These are phyloP conservation scores for Trichoderma koningii DNA, from an alignment of 2,329 filamentous ascomycete genomes.

Conservation along the genomic window DNA sequence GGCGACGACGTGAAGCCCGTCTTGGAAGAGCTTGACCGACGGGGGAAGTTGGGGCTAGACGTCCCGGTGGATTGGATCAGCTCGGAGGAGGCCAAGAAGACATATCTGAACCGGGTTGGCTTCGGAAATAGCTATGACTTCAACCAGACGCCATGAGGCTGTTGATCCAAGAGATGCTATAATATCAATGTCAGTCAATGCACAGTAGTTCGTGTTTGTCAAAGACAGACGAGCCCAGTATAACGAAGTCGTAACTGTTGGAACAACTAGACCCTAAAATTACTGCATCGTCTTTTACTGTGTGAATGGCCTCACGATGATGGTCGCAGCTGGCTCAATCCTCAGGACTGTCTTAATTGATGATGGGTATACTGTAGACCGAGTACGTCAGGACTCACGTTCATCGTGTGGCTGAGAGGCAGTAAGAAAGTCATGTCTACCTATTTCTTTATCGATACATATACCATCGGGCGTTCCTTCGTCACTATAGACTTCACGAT, in stretches of 20 bases:
- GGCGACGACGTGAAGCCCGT: conserved; percentile 51
- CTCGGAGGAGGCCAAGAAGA: conserved; percentile 44
- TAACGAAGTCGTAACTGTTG: not conserved
- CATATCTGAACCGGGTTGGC: conserved; percentile 54
- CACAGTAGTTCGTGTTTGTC: not conserved
- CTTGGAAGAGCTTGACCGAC: conserved; percentile 48
- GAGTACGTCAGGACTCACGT: no score
- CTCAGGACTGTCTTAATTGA: no score
- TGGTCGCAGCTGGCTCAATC: no score
- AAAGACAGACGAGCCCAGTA: not conserved
- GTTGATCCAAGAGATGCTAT: not conserved
- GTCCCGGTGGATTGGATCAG: conserved; percentile 54
- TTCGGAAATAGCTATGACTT: conserved; percentile 67
- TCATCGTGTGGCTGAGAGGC: no score
- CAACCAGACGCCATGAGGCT: conserved; percentile 43
- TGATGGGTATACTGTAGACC: no score
- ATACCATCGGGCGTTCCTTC: no score
- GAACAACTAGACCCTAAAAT: not conserved
- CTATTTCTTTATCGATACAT: no score
- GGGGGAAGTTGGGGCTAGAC: conserved; percentile 45
- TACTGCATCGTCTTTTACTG: no score
- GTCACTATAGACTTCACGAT: no score
- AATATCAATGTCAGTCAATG: no score
- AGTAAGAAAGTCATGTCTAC: no score
- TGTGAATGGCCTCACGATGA: no score